Percentiles rank a stretch among this genome's conserved stretches.
Conservation (phyloP, 1,139 yeast species). For the Debaryomyces coudertii region DNA sequence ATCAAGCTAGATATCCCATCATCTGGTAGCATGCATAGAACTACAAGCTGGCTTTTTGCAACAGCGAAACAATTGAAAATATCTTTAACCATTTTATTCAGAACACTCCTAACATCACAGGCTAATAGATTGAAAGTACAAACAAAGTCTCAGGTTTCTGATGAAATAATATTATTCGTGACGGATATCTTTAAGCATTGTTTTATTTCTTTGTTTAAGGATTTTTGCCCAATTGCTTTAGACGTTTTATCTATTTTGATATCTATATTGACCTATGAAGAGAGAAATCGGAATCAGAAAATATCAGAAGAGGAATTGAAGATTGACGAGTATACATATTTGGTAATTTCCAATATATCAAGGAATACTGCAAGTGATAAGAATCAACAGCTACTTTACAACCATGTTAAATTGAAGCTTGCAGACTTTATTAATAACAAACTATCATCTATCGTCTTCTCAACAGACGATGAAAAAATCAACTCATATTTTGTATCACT, state of each 20-base stretch:
- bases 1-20: slow-evolving; percentile 9
- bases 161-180: slow-evolving; percentile 28
- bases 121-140: slow-evolving; percentile 24
- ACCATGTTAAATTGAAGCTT: slow-evolving; percentile 24
- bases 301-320: slow-evolving; percentile 1
- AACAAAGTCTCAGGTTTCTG: slow-evolving; percentile 26
- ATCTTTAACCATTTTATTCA: slow-evolving; percentile 41
- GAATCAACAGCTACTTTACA: slow-evolving; percentile 16
- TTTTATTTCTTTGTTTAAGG: slow-evolving; percentile 36
- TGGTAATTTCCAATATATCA: not conserved
- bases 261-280: slow-evolving; percentile 1
- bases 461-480: slow-evolving; percentile 40
- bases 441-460: slow-evolving; percentile 25
- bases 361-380: not conserved
- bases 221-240: slow-evolving; percentile 33
- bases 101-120: slow-evolving; percentile 22
- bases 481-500: slow-evolving; percentile 30
- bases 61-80: slow-evolving; percentile 63
- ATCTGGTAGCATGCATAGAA: slow-evolving; percentile 38
- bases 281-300: not conserved
- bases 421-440: slow-evolving; percentile 30
- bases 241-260: slow-evolving; percentile 31
- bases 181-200: slow-evolving; percentile 29
- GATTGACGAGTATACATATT: not conserved
- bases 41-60: slow-evolving; percentile 63